Base-by-base conservation (phyloP, 305 asterid species). In the Withania somnifera region DNA sequence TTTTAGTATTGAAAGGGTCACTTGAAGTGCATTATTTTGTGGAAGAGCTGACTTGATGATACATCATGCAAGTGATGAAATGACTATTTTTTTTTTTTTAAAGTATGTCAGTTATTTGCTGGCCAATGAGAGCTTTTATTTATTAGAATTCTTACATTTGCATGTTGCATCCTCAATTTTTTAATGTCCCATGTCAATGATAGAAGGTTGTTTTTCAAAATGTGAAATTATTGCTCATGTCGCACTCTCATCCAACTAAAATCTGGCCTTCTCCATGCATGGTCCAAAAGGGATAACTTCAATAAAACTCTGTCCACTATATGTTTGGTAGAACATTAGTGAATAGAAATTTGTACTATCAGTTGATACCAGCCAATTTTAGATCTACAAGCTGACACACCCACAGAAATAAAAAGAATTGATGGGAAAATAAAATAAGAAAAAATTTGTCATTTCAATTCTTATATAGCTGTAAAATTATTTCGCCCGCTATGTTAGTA, bases 201-300 rank as follows among this genome's bases (percentile, higher is more conserved):
- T 84, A 78, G 63, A 80, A 79, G 51, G 17, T 20, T 75, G 80
- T 17, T 64, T 85, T 53, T 58, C 61, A 66, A 51, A 38, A 60
- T 57, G 58, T 22, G 54, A 75, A 82, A 82, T 86, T 84, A 86
- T 81, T 78, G 87, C 77, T 79, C 17, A 58, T 86, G 87, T 52
- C 85, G 83, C 80, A 68, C 83, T 28, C 57, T 61, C 81, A 56
- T 52, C 85, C 85, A 79, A 80, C 79, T 52, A 7, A 58, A 4
- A 15, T 73, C 60, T 26, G 3, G 45, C 42, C 38, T 17, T 28
- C 50, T n/a, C 19, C 28, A 75, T 50, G 17, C 45, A 75, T 50
- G 80, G 80, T 50, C 63, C 61, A 45, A 6, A 28, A 9, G 26
- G 47, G 80, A 50, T 75, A 75, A 75, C 63, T 50, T 75, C 80